These are phyloP conservation scores for Zopfia rhizophila DNA, from an alignment of 2,329 filamentous ascomycete genomes.

Conservation along the genomic window DNA sequence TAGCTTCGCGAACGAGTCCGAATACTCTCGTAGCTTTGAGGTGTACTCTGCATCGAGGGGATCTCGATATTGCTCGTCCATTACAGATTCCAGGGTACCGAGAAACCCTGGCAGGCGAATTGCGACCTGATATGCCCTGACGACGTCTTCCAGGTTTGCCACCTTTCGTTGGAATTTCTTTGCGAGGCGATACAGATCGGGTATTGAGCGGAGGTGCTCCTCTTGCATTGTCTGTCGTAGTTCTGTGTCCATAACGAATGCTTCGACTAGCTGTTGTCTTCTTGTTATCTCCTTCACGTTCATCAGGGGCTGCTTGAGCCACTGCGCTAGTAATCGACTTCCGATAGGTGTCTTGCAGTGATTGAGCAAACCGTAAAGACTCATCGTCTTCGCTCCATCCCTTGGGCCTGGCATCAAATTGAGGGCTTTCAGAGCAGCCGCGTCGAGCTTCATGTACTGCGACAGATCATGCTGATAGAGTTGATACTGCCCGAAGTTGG, in stretches of 20 bases:
- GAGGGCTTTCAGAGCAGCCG: slow-evolving; percentile 89
- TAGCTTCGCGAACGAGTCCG: slow-evolving; percentile 82
- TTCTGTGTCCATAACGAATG: slow-evolving; percentile 92
- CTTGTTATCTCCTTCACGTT: slow-evolving; percentile 86
- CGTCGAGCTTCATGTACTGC: slow-evolving; percentile 98
- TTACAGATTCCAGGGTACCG: slow-evolving; percentile 87
- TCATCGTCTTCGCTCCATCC: slow-evolving; percentile 98
- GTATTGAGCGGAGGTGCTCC: slow-evolving; percentile 90
- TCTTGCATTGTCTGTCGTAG: slow-evolving; percentile 96
- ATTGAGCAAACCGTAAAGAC: slow-evolving; percentile 90
- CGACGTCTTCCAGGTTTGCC: slow-evolving; percentile 94
- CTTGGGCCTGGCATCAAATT: slow-evolving; percentile 97
- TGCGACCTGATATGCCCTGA: slow-evolving; percentile 92
- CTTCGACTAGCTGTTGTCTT: slow-evolving; percentile 92
- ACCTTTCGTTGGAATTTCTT: slow-evolving; percentile 94
- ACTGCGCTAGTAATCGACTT: slow-evolving; percentile 89
- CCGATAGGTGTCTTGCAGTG: slow-evolving; percentile 98
- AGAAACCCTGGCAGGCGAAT: slow-evolving; percentile 93
- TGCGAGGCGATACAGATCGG: slow-evolving; percentile 90
- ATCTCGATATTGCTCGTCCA: slow-evolving; percentile 93
- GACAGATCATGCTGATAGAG: slow-evolving; percentile 96
- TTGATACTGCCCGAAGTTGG: slow-evolving; percentile 97
- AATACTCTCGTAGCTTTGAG: slow-evolving; percentile 77
- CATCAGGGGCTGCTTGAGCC: slow-evolving; percentile 98
- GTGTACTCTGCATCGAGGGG: slow-evolving; percentile 90